phyloP scores from a whole-genome alignment of 192 early-diverging fungal species.

The Coemansia sp. region DNA sequence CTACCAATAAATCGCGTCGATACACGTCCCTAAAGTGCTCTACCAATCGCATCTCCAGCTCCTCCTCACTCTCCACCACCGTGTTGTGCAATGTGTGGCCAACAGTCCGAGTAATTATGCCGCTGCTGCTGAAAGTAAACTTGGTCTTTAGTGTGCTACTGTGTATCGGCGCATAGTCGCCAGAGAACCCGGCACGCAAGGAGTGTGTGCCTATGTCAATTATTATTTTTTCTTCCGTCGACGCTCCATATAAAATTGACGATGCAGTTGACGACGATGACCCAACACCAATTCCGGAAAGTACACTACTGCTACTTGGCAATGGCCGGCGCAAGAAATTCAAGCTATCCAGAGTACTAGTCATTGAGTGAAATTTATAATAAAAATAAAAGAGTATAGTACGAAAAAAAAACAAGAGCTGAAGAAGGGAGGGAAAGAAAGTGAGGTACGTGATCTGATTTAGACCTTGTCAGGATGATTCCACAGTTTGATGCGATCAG shows the following conservation, averaged over 20 bases:
- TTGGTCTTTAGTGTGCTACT: constrained; percentile 20
- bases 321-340: constrained; percentile 1
- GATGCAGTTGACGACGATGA: not conserved
- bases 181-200: constrained; percentile 84
- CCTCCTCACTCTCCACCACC: not conserved
- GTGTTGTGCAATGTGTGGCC: not conserved
- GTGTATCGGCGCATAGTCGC: constrained; percentile 76
- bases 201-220: constrained; percentile 82
- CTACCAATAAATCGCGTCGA: constrained; percentile 67
- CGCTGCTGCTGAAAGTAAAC: not conserved
- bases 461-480: not conserved
- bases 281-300: not conserved
- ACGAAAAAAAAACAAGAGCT: not conserved
- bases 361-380: not conserved
- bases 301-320: not conserved
- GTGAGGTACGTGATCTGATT: not conserved
- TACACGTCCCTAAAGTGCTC: constrained; percentile 30
- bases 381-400: not conserved
- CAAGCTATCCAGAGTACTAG: constrained; percentile 1
- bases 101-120: not conserved
- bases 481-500: constrained; percentile 26
- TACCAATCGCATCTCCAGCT: constrained; percentile 16
- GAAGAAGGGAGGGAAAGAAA: not conserved
- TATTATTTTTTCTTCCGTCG: constrained; percentile 79
- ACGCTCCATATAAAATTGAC: constrained; percentile 23